Base-by-base conservation (phyloP, 495 filamentous ascomycete genomes). In the Podospora tetraspora region DNA sequence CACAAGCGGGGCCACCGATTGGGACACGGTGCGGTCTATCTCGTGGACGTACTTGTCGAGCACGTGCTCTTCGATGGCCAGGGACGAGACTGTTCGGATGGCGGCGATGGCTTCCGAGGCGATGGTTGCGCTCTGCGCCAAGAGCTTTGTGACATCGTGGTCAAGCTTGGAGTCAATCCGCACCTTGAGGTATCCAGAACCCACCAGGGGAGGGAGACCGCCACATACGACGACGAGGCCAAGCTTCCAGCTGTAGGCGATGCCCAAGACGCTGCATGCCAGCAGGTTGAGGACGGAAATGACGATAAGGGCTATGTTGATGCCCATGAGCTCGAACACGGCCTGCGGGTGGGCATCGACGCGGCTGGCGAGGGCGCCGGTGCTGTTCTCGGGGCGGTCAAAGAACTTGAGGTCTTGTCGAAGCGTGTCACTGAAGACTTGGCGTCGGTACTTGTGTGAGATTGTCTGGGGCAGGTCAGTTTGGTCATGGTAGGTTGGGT, bases 321-420 rank as follows among this genome's bases (percentile, higher is more conserved):
- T 96, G 1, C 92, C 92, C 77, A 96, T 89, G 1, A 92, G 93
- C 4, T 91, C 92, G 8, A 97, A 83, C 78, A 97, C 94, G 1
- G 90, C 90, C 10, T 80, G 83, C 1, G 87, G 83, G 57, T 86
- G 75, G 12, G 78, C 80, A 23, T 83, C 81, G 5, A 88, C 73
- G 5, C 79, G 80, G 59, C 82, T 80, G 11, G 90, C 93, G 71
- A 98, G 79, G 12, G 92, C 89, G 67, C 94, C 94, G 16, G 91
- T 89, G 61, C 87, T 90, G 72, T 97, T 96, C 71, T 93, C 85
- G 71, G 96, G 79, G 73, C 59, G 89, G 71, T 32, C 94, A 70
- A 97, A 98, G 78, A 92, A 97, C 16, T 85, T 84, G 67, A 97
- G 92, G 68, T 98, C 93, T 73, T 98, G 94, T 11, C 94, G 90